A percentile compares a stretch with the other conserved stretches of the same genome.
Evolutionary conservation across 495 filamentous ascomycete species (phyloP).

Genomic region (Penicillium waksmanii): DNA sequence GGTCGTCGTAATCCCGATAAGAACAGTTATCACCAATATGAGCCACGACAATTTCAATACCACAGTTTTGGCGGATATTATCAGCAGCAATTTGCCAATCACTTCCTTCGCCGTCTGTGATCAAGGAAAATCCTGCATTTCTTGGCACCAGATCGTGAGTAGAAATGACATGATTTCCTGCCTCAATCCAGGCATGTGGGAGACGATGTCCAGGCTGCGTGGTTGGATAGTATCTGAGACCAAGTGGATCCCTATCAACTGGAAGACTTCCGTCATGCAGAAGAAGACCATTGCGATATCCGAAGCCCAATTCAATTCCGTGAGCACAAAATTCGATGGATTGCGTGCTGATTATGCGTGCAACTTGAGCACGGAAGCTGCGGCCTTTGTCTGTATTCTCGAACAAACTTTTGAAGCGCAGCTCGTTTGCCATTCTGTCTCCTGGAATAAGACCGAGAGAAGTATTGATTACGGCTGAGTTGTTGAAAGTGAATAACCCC

Average conservation of each 20-base stretch:
- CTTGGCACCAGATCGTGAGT: neutral
- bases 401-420: neutral
- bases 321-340: slow-evolving; percentile 3
- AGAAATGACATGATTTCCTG: neutral
- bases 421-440: neutral
- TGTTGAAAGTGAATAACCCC: neutral
- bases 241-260: neutral
- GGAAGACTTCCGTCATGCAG: slow-evolving; percentile 2
- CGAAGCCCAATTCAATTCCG: slow-evolving; percentile 1
- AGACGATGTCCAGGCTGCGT: slow-evolving; percentile 3
- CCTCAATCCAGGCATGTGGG: slow-evolving; percentile 4
- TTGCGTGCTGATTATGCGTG: neutral
- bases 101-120: neutral
- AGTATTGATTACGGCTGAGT: slow-evolving; percentile 2
- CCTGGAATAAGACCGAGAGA: neutral
- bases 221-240: neutral
- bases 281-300: neutral
- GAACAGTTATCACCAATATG: neutral
- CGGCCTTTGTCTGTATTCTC: slow-evolving; percentile 1
- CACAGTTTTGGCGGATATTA: neutral
- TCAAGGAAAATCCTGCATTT: neutral
- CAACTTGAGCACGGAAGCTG: slow-evolving; percentile 3
- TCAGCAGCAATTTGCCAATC: neutral
- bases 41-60: neutral
- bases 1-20: neutral